Evolutionary conservation across 306 rosid species (phyloP), one percentile per base, ranked within the genome.

Genomic region (Delonix regia): DNA sequence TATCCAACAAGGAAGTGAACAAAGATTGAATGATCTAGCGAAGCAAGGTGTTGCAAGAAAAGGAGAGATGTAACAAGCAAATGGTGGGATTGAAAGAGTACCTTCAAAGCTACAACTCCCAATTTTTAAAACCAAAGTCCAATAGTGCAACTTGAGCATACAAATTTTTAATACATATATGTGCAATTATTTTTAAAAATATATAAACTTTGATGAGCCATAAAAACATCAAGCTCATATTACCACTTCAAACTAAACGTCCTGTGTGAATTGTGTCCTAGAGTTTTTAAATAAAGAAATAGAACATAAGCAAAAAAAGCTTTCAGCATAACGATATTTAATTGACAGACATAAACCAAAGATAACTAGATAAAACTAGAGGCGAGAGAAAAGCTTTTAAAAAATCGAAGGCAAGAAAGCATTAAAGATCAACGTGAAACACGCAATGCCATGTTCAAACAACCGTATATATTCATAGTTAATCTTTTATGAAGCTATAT

Each of bases 381-480:
- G n/a, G 59, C 65, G 15, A 85, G 85, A 15, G 85, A 87, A 77
- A 89, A 41, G 83, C 61, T 77, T 56, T 86, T 87, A 73, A 38
- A 59, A 70, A 79, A 71, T 3, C 16, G 69, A 64, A 59, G 33
- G 52, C 80, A 67, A 81, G 39, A 57, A 7, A 79, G 47, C 69
- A 18, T 27, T 44, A 74, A 60, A 49, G 75, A 30, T 78, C 71
- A 76, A 9, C 85, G 85, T 61, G 87, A 73, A 80, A 66, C 18
- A 33, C 63, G 83, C 70, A 73, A 34, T 24, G 85, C 83, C 93
- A 87, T 89, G 34, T 69, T 68, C 71, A 52, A 61, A 39, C 15
- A 53, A 79, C 18, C 19, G 63, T 8, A 22, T 9, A n/a, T 27
- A n/a, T n/a, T 57, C 6, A 21, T 33, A 8, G 57, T 19, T 27